Conservation (phyloP, 768 basidiomycete genomes). For the Omphalotus guepiniiformis region DNA sequence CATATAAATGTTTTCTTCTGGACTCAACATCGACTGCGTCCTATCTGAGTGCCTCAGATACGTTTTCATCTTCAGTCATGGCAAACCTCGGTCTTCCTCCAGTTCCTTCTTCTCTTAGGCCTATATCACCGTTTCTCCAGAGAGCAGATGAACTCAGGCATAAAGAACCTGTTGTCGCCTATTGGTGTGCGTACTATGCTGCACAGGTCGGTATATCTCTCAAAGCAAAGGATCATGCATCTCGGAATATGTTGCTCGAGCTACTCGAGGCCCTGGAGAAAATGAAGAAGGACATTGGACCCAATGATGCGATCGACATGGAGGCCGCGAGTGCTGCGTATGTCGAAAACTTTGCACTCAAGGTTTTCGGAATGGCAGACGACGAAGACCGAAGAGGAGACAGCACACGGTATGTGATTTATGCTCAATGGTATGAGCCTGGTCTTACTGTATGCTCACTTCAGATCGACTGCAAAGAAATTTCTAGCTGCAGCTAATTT, state of each 20-base stretch:
- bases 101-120: conserved; percentile 55
- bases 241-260: conserved; percentile 64
- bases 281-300: conserved; percentile 71
- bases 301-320: conserved; percentile 76
- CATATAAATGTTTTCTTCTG: no score
- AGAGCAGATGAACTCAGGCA: conserved; percentile 82
- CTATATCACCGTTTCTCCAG: conserved; percentile 77
- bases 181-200: conserved; percentile 97
- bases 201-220: conserved; percentile 81
- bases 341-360: conserved; percentile 92
- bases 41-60: no score
- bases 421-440: background rate
- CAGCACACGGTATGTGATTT: conserved; percentile 61
- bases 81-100: conserved; percentile 47
- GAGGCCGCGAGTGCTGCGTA: conserved; percentile 84
- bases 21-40: no score
- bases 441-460: conserved; percentile 9
- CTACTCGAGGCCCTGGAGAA: conserved; percentile 77
- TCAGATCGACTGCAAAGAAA: conserved; percentile 85
- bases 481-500: conserved; percentile 95
- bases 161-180: conserved; percentile 84
- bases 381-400: conserved; percentile 81
- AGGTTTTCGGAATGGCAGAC: conserved; percentile 85
- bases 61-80: conserved; percentile 19
- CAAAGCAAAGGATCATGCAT: conserved; percentile 59